phyloP scores from a whole-genome alignment of 257 asterid genomes.

The Cynanchum wilfordii region DNA sequence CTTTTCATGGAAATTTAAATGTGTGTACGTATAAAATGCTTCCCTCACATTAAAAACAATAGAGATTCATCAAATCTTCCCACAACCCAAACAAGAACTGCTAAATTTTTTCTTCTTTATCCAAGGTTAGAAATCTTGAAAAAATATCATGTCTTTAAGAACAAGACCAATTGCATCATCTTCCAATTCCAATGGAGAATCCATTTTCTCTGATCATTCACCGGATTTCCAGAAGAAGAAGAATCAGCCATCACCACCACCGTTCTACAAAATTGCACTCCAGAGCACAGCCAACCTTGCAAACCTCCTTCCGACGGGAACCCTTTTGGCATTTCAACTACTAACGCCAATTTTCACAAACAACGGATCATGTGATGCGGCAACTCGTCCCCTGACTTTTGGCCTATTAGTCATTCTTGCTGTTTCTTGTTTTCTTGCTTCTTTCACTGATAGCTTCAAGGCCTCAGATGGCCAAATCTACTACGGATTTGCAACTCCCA shows the following conservation, averaged over 20 bases:
- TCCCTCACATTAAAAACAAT: background rate
- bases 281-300: slow-evolving; percentile 59
- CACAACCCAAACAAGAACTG: background rate
- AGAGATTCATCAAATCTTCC: too few species aligned
- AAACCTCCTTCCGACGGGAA: slow-evolving; percentile 77
- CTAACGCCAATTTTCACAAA: slow-evolving; percentile 60
- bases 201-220: slow-evolving; percentile 4
- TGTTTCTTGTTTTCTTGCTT: slow-evolving; percentile 54
- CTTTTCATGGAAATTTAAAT: too few species aligned
- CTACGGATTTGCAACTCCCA: slow-evolving; percentile 50
- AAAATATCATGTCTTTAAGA: slow-evolving; percentile 27
- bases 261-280: slow-evolving; percentile 34
- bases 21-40: background rate
- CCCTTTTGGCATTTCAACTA: slow-evolving; percentile 68
- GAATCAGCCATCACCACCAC: slow-evolving; percentile 12
- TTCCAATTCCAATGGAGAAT: slow-evolving; percentile 12
- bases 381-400: slow-evolving; percentile 32
- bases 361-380: slow-evolving; percentile 48
- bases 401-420: slow-evolving; percentile 40
- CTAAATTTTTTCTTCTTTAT: background rate
- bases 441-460: slow-evolving; percentile 59
- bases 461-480: slow-evolving; percentile 41
- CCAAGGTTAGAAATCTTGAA: background rate
- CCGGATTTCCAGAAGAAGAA: slow-evolving; percentile 2
- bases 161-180: slow-evolving; percentile 26